Evolutionary conservation across 768 basidiomycete species (phyloP), one percentile per base, ranked within the genome.

Genomic region (Rossbeevera mucosa): DNA sequence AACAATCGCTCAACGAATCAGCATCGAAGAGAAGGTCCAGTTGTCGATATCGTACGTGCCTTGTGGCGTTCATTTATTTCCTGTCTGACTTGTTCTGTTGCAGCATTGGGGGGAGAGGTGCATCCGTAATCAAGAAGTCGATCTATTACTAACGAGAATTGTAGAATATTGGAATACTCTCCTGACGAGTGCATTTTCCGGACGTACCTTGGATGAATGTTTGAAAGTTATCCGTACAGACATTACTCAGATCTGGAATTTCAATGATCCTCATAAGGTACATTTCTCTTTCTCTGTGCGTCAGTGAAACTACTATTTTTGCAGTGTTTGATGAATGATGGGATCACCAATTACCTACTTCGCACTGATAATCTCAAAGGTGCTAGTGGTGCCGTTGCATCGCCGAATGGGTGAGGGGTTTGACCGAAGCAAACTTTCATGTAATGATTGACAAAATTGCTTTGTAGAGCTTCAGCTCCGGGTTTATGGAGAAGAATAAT

Each of bases 1-100:
- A 9, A 16, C 48, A 20, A 60, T 61, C 12, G 59, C 59, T 29
- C 59, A 59, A 9, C 54, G 59, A 5, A 44, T 60, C 38, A 60
- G 54, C 3, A 48, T 60, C 29, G 56, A 59, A 41, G 45, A 57
- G 16, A 59, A 59, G 18, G 33, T 59, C 2, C 50, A 57, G 3
- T 18, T 24, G 29, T 59, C 59, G 1, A 50, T 59, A 42, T 6
- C 36, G 59, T 57, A 57, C 5, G 53, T 46, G 12, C 5, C 16
- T 2, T 21, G 42, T 25, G 16, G 4, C 16, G 7, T 31, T 12
- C 3, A 2, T 16, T 12, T 4, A 11, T 36, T 36, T 18, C 4
- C 14, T 13, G 11, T 36, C 24, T 26, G 2, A 59, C 14, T 12
- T 40, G 7, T 42, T 24, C 3, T n/a, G 1, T 16, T 33, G 5